Base-by-base conservation (phyloP, 2,329 filamentous ascomycete species). In the Xylaria sp. region DNA sequence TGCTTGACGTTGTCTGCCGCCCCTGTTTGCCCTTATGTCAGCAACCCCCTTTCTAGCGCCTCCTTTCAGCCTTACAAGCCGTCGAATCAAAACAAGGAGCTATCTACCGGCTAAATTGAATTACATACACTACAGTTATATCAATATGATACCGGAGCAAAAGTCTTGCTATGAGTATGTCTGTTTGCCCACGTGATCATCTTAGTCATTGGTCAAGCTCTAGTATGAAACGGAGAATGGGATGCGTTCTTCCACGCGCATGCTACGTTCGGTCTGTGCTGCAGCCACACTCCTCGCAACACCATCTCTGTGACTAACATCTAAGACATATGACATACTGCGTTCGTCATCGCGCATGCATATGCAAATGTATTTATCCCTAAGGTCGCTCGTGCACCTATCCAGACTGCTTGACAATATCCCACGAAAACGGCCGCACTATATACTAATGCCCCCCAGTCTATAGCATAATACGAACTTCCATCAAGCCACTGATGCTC, bases 321-420 rank as follows among this genome's bases (percentile, higher is more conserved):
- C 54, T 56, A 23, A 46, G 54, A 60, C 34, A 50, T 46, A 55
- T 48, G 58, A 63, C 34, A 50, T 51, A 44, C 46, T 37, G 51
- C 48, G 51, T 48, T 44, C 62, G 62, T 58, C 65, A 70, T 69
- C 50, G 44, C 51, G 62, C 69, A 66, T 70, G 66, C 69, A 69
- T 70, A 63, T 69, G 69, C 62, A 65, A 66, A 37, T 46, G n/a
- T 10, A 18, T 7, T 13, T 51, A n/a, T n/a, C 8, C 34, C 34
- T 54, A n/a, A 56, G 61, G n/a, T 25, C 34, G 25, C 20, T 48
- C 60, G n/a, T 18, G 20, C 41, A 13, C 20, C 10, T 34, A 46
- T 46, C 41, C n/a, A 37, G 28, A 25, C 25, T 13, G 23, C 31
- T 10, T 48, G 37, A 50, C 20, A 20, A 13, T 28, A 44, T 20